Evolutionary conservation across 768 basidiomycete species (phyloP).

Genomic region (Amyloporia xantha): DNA sequence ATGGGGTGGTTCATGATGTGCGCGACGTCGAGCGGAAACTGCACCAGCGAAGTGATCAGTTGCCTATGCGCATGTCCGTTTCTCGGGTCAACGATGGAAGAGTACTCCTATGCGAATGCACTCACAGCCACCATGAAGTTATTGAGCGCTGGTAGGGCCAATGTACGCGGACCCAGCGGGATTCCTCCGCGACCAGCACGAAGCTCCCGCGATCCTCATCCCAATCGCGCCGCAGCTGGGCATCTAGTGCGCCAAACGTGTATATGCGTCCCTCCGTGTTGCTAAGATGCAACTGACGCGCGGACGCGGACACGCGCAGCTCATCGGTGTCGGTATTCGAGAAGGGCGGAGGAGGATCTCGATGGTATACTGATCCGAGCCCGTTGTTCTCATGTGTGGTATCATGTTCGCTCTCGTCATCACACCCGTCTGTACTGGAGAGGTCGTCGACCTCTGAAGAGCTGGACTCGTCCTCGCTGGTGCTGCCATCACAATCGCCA

Average conservation of each 20-base stretch:
- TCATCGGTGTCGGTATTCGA: conserved; percentile 22
- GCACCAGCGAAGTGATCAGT: conserved; percentile 18
- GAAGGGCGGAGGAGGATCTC: conserved; percentile 1
- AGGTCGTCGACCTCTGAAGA: conserved; percentile 1
- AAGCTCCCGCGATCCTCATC: conserved; percentile 31
- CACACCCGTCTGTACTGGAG: not conserved
- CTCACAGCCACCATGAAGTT: conserved; percentile 11
- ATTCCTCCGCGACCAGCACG: conserved; percentile 32
- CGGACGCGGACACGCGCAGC: conserved; percentile 24
- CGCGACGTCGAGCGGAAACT: conserved; percentile 26
- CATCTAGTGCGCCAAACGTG: conserved; percentile 31
- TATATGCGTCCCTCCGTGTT: conserved; percentile 33
- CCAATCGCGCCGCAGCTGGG: conserved; percentile 35
- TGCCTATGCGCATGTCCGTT: too few relatives aligned
- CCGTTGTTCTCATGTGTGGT: not conserved
- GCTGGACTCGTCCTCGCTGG: not conserved
- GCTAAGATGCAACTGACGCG: conserved; percentile 31
- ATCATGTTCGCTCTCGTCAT: conserved; percentile 4
- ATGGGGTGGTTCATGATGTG: conserved; percentile 27
- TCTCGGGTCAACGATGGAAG: not conserved
- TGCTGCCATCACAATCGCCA: conserved; percentile 2
- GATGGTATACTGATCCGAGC: not conserved
- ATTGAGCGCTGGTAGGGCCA: conserved; percentile 15
- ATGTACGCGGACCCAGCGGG: conserved; percentile 31
- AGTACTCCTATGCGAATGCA: not conserved